Evolutionary conservation across 164 flowering plant species (phyloP).

Genomic region (Aristolochia contorta): DNA sequence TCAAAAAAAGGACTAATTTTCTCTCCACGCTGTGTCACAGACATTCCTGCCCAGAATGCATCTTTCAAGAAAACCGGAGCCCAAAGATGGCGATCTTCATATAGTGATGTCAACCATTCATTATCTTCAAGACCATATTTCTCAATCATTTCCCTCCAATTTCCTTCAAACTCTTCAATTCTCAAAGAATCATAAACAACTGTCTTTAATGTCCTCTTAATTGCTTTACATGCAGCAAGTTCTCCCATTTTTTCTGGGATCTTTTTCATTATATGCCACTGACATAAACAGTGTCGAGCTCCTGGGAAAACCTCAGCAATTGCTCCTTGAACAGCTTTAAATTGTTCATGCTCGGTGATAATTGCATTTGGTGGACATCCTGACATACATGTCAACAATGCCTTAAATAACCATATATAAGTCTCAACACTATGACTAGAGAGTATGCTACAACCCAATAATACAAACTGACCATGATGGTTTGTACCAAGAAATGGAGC

Average conservation of each 20-base stretch:
- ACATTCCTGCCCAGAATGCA: conserved; percentile 54
- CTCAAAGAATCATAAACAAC: conserved; percentile 42
- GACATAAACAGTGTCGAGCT: conserved; percentile 31
- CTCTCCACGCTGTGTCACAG: conserved; percentile 33
- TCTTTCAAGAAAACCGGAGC: conserved; percentile 62
- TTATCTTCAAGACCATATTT: conserved; percentile 39
- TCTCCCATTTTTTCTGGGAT: conserved; percentile 54
- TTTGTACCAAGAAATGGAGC: conserved; percentile 31
- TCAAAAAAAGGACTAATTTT: conserved; percentile 41
- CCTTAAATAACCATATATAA: conserved; percentile 49
- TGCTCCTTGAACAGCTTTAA: conserved; percentile 36
- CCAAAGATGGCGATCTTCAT: conserved; percentile 54
- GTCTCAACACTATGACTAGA: conserved; percentile 43
- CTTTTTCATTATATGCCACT: conserved; percentile 47
- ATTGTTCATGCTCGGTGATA: conserved; percentile 36
- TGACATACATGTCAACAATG: conserved; percentile 43
- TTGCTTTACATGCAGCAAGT: conserved; percentile 34
- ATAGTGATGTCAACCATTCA: conserved; percentile 55
- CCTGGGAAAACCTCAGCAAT: conserved; percentile 48
- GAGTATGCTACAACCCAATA: conserved; percentile 65
- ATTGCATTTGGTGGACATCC: conserved; percentile 47
- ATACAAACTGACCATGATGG: conserved; percentile 49
- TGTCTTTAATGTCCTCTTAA: conserved; percentile 31
- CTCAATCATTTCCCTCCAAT: conserved; percentile 55
- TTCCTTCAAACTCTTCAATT: conserved; percentile 53